Evolutionary conservation across 2,329 filamentous ascomycete species (phyloP).

Genomic region (Leptographium radiaticola): DNA sequence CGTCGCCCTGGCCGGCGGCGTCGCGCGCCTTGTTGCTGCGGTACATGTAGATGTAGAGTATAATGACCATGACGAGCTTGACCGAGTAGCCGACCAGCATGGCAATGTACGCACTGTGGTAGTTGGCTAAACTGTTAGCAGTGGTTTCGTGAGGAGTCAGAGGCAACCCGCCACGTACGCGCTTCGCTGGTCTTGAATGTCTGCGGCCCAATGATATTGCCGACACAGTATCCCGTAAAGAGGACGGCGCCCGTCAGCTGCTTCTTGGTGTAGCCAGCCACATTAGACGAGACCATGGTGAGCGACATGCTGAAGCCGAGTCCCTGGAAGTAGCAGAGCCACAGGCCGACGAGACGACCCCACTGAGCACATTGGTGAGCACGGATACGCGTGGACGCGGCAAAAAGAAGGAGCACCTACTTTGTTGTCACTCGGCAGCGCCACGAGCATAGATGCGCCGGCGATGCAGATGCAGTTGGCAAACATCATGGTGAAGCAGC

Average conservation of each 20-base stretch:
- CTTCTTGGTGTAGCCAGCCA: conserved; percentile 43
- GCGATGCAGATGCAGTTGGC: conserved; percentile 43
- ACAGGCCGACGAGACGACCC: conserved; percentile 42
- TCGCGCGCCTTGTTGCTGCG: conserved; percentile 40
- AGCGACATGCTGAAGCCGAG: conserved; percentile 35
- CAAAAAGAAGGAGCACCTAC: neutral
- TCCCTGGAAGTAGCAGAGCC: conserved; percentile 24
- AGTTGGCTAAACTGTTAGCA: conserved; percentile 18
- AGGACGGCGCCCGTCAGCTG: conserved; percentile 35
- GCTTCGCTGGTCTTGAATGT: conserved; percentile 36
- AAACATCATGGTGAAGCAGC: conserved; percentile 41
- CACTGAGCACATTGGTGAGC: conserved; percentile 19
- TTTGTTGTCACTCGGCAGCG: conserved; percentile 17
- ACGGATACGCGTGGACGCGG: neutral
- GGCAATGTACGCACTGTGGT: conserved; percentile 35
- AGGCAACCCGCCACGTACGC: conserved; percentile 10
- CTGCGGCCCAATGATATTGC: conserved; percentile 40
- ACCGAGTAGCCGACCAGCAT: conserved; percentile 43
- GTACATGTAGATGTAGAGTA: conserved; percentile 43
- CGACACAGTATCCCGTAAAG: conserved; percentile 40
- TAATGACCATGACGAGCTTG: conserved; percentile 34
- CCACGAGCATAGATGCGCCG: conserved; percentile 37
- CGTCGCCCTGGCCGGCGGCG: conserved; percentile 24
- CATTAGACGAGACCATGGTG: conserved; percentile 38
- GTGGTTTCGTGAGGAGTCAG: neutral